Conservation (phyloP, 2,329 filamentous ascomycete species). For the Fusarium staphyleae region DNA sequence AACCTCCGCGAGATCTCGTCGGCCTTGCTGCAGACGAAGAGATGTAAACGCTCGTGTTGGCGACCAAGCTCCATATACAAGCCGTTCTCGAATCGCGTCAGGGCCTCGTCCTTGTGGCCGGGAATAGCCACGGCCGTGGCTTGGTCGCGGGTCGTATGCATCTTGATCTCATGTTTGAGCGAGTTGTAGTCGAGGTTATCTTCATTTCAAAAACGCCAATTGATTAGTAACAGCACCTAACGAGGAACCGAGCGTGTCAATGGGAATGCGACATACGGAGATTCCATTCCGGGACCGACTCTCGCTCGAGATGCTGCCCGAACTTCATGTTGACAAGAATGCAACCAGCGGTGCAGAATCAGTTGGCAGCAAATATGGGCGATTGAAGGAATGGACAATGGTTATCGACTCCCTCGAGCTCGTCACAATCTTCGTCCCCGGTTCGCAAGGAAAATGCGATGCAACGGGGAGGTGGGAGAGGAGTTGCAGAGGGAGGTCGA, state of each 20-base stretch:
- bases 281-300: constrained; percentile 84
- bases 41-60: constrained; percentile 78
- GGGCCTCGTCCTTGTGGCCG: constrained; percentile 66
- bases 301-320: constrained; percentile 67
- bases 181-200: constrained; percentile 92
- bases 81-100: constrained; percentile 72
- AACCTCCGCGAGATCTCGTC: constrained; percentile 77
- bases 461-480: constrained; percentile 9
- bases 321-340: constrained; percentile 48
- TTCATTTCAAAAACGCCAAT: constrained; percentile 53
- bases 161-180: constrained; percentile 84
- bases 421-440: constrained; percentile 1
- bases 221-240: constrained; percentile 1
- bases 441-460: neutral
- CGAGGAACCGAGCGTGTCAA: neutral
- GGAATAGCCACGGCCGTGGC: constrained; percentile 77
- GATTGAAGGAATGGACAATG: constrained; percentile 7
- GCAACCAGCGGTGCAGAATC: neutral
- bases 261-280: constrained; percentile 62
- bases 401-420: constrained; percentile 5
- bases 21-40: constrained; percentile 82
- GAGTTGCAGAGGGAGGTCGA: constrained; percentile 15
- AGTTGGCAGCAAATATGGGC: constrained; percentile 1
- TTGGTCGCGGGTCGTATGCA: constrained; percentile 75
- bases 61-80: constrained; percentile 74